Evolutionary conservation across 2,329 filamentous ascomycete genomes (phyloP).

Genomic region (Aspergillus melleus): DNA sequence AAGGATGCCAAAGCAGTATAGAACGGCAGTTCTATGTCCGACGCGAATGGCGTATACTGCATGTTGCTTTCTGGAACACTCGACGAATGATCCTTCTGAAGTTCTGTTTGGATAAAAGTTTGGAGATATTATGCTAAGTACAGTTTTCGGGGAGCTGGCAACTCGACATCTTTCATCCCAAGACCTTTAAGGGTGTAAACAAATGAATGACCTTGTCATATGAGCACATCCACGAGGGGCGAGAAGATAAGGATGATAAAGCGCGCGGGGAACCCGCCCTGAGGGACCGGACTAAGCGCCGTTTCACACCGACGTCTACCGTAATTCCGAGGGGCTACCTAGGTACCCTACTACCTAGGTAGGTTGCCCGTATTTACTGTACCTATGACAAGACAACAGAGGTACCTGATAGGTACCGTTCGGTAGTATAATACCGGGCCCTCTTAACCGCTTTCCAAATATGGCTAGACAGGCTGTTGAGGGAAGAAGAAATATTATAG

Average conservation of each 20-base stretch:
- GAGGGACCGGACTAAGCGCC: too few relatives aligned
- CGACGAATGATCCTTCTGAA: neutral
- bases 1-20: slow-evolving; percentile 88
- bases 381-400: too few relatives aligned
- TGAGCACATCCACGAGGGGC: neutral
- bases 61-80: slow-evolving; percentile 34
- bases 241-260: neutral
- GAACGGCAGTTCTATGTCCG: slow-evolving; percentile 93
- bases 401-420: too few relatives aligned
- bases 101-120: neutral
- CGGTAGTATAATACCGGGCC: too few relatives aligned
- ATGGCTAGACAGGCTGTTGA: neutral
- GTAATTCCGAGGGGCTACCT: too few relatives aligned
- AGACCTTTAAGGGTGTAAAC: neutral
- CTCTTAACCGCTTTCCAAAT: neutral
- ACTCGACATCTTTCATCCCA: neutral
- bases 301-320: too few relatives aligned
- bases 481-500: neutral
- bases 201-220: neutral
- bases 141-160: too few relatives aligned
- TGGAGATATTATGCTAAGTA: too few relatives aligned
- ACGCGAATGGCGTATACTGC: slow-evolving; percentile 85
- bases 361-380: too few relatives aligned
- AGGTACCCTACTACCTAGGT: too few relatives aligned
- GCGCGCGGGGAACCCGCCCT: neutral